Percentiles rank a stretch among this genome's conserved stretches.
Evolutionary conservation across 2,329 filamentous ascomycete species (phyloP).

Genomic region (Colletotrichum viniferum): DNA sequence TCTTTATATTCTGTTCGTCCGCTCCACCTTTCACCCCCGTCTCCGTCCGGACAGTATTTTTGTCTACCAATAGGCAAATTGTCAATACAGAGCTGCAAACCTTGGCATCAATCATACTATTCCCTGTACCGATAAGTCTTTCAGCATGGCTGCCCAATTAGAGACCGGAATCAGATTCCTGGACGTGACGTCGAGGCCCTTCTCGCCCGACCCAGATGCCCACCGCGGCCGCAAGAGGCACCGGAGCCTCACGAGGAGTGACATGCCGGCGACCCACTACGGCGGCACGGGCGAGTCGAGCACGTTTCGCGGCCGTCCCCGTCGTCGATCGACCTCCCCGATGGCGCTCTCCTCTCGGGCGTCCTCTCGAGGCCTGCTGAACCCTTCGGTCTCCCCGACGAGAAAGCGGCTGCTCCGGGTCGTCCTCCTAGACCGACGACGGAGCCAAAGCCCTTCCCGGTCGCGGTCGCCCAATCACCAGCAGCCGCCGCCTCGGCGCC

Average conservation of each 20-base stretch:
- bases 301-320: slow-evolving; percentile 46
- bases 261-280: slow-evolving; percentile 34
- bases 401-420: slow-evolving; percentile 45
- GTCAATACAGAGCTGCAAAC: background rate
- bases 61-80: background rate
- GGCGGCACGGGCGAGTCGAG: slow-evolving; percentile 46
- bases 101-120: background rate
- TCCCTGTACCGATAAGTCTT: background rate
- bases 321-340: slow-evolving; percentile 42
- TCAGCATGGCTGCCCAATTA: slow-evolving; percentile 2
- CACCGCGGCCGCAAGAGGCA: slow-evolving; percentile 43
- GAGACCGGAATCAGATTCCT: background rate
- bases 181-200: slow-evolving; percentile 2
- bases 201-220: slow-evolving; percentile 16
- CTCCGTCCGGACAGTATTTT: background rate
- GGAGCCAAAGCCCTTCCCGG: slow-evolving; percentile 49
- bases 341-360: slow-evolving; percentile 31
- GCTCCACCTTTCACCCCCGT: background rate
- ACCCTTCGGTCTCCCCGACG: slow-evolving; percentile 40
- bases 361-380: slow-evolving; percentile 35
- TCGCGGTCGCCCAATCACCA: slow-evolving; percentile 38
- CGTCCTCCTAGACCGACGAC: slow-evolving; percentile 42
- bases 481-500: slow-evolving; percentile 33
- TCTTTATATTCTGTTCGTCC: slow-evolving; percentile 4
- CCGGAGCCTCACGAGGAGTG: slow-evolving; percentile 39